Evolutionary conservation across 1,284 basidiomycete species (phyloP), one percentile per base, ranked within the genome.

Genomic region (Moesziomyces sp.): DNA sequence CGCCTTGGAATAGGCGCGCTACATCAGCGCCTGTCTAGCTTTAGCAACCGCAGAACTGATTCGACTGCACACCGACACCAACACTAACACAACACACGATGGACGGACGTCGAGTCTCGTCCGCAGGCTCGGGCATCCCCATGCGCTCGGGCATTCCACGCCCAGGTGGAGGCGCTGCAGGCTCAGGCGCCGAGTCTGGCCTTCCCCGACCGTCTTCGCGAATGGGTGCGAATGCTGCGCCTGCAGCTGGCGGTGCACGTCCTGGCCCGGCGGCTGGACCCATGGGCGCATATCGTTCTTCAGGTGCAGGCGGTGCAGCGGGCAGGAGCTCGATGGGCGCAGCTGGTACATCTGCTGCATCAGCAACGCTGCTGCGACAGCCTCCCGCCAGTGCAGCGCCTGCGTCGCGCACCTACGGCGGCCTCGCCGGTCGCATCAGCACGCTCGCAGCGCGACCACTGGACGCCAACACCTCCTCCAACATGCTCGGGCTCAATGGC

Each of bases 111-210:
- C 65, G 66, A 38, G 48, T 46, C 9, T 66, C 62, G 21, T 58
- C 51, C 3, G 50, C 58, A 6, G 71, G 66, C 55, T 48, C 58
- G 16, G 66, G 66, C 45, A 69, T 74, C 38, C 72, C 72, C 18
- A 67, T 65, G 60, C 66, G 72, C 5, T 62, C 66, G 19, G 65
- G 62, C 21, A 74, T 74, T 18, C 72, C 72, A 11, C 46, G 72
- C 45, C 72, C 72, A 46, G 66, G 58, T 30, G 42, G 45, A 18
- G 42, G 44, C 8, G 48, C 56, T 6, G 38, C 58, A 9, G 14
- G 40, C 19, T 14, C 43, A 16, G 40, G 24, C 34, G 52, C 42
- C 7, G 61, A 65, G 23, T 65, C 66, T 14, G 42, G 52, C 5
- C 56, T 74, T 5, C 66, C 66, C 8, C 66, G 72, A 6, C 66